These are phyloP conservation scores for Pseudogymnoascus sp. DNA, from an alignment of 2,329 filamentous ascomycete genomes.

Conservation along the genomic window DNA sequence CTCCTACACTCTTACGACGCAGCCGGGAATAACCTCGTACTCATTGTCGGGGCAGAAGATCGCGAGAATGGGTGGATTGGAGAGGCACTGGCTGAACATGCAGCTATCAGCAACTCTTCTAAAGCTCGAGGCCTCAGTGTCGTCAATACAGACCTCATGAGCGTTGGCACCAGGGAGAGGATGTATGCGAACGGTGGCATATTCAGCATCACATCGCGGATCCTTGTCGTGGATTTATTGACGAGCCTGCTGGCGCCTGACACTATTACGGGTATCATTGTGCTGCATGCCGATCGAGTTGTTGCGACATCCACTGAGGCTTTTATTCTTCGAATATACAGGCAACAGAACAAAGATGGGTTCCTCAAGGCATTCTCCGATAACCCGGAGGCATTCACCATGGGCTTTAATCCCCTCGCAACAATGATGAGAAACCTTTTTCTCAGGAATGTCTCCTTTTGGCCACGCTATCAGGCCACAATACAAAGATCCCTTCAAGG, in stretches of 20 bases:
- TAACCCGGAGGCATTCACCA: constrained; percentile 81
- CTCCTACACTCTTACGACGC: constrained; percentile 95
- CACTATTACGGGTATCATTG: constrained; percentile 76
- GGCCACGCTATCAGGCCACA: constrained; percentile 87
- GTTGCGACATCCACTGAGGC: constrained; percentile 84
- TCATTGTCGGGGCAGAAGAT: constrained; percentile 83
- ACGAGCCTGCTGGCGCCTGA: constrained; percentile 75
- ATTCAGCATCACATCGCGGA: constrained; percentile 92
- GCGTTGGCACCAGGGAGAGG: constrained; percentile 77
- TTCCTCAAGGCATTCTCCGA: constrained; percentile 97
- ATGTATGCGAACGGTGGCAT: constrained; percentile 86
- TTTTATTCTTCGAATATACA: constrained; percentile 88
- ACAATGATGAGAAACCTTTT: constrained; percentile 92
- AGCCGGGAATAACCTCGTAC: constrained; percentile 83
- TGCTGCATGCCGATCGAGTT: constrained; percentile 82
- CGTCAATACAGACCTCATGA: constrained; percentile 92
- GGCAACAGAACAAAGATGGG: constrained; percentile 87
- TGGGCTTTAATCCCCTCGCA: constrained; percentile 78
- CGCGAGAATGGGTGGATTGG: constrained; percentile 96
- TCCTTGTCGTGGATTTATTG: constrained; percentile 86
- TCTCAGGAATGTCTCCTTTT: constrained; percentile 77
- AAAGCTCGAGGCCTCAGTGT: constrained; percentile 79
- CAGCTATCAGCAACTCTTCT: constrained; percentile 75
- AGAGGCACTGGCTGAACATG: constrained; percentile 90
- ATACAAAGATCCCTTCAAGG: constrained; percentile 87